phyloP scores from a whole-genome alignment of 2,329 filamentous ascomycete genomes.

The Epichloe scottii region DNA sequence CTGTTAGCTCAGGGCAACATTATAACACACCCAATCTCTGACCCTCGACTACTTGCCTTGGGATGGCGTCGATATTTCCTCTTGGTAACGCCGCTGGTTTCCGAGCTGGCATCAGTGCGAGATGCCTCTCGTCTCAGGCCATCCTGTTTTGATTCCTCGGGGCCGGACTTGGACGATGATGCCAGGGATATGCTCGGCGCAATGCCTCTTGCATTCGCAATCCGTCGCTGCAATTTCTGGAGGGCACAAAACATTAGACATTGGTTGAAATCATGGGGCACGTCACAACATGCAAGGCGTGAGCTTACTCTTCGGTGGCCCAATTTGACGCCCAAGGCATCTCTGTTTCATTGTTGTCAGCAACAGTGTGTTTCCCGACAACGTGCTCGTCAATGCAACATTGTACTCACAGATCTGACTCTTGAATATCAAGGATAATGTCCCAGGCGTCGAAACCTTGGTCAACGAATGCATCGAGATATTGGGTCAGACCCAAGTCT shows the following conservation, averaged over 20 bases:
- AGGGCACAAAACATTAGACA: conserved; percentile 5
- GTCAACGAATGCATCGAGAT: conserved; percentile 58
- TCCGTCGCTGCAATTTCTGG: conserved; percentile 72
- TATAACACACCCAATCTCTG: not conserved
- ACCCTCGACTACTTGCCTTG: conserved; percentile 38
- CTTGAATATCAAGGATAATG: conserved; percentile 70
- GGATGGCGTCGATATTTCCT: conserved; percentile 68
- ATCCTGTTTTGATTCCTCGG: conserved; percentile 44
- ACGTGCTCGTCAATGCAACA: not conserved
- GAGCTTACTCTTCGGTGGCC: conserved; percentile 65
- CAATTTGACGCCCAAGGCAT: conserved; percentile 63
- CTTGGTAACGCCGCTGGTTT: conserved; percentile 39
- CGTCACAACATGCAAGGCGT: conserved; percentile 5
- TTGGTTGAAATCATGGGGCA: conserved; percentile 4
- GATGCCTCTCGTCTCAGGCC: conserved; percentile 34
- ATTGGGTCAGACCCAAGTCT: conserved; percentile 68
- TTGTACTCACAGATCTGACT: conserved; percentile 60
- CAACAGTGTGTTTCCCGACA: not conserved
- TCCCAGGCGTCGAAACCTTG: conserved; percentile 82
- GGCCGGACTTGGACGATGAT: conserved; percentile 34
- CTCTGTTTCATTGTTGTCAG: conserved; percentile 33
- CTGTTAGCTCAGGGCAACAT: not conserved
- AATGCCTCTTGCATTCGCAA: conserved; percentile 59
- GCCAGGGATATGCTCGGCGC: conserved; percentile 40
- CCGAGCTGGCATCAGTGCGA: conserved; percentile 34